These are phyloP conservation scores for Cicer cuneatum DNA, from an alignment of 306 rosid species.

Conservation along the genomic window DNA sequence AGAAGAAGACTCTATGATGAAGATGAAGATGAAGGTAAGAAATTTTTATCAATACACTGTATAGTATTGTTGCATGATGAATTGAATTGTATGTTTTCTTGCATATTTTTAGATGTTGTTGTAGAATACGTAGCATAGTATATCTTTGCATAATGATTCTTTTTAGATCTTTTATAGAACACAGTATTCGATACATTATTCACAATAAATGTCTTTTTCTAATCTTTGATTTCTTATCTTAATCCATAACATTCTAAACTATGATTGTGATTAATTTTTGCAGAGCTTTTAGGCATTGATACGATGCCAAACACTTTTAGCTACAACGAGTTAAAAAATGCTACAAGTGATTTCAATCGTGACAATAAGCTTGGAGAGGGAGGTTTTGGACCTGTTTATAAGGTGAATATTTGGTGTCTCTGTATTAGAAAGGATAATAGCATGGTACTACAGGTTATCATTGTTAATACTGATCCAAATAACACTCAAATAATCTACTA, in stretches of 20 bases:
- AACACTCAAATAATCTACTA: neutral
- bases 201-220: neutral
- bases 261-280: slow-evolving; percentile 41
- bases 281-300: slow-evolving; percentile 77
- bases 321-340: slow-evolving; percentile 63
- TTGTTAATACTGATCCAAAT: slow-evolving; percentile 1
- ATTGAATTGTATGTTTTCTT: neutral
- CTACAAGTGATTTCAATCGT: slow-evolving; percentile 67
- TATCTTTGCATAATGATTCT: neutral
- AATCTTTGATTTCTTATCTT: slow-evolving; percentile 10
- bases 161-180: neutral
- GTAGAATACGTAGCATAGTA: slow-evolving; percentile 13
- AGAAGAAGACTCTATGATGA: slow-evolving; percentile 56
- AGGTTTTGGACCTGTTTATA: slow-evolving; percentile 87
- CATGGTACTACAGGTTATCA: neutral
- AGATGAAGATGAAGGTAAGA: slow-evolving; percentile 63
- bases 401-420: slow-evolving; percentile 50
- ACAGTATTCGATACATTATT: neutral
- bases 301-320: slow-evolving; percentile 70
- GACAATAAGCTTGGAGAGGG: slow-evolving; percentile 82
- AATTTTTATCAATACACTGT: neutral
- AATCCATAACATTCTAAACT: slow-evolving; percentile 13
- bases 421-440: neutral
- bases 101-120: neutral
- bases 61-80: slow-evolving; percentile 4